Conservation (phyloP, 352 stramenopile genomes). For the Pythium folliculosum region DNA sequence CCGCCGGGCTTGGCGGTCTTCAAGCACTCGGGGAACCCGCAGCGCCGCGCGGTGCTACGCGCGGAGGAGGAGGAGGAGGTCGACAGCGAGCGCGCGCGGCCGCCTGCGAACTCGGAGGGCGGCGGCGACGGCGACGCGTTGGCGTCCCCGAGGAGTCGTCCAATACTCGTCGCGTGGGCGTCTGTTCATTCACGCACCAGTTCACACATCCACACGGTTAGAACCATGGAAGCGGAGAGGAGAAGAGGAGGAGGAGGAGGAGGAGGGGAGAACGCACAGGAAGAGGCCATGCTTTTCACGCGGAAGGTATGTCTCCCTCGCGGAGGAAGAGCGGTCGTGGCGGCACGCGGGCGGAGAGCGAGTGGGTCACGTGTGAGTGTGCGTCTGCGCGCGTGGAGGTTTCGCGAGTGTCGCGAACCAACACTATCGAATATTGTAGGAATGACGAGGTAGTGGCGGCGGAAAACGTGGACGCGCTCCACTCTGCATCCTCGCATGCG, state of each 20-base stretch:
- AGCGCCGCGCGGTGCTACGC: slow-evolving; percentile 27
- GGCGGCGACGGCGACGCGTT: no score
- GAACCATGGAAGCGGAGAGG: background rate
- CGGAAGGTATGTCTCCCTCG: background rate
- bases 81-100: background rate
- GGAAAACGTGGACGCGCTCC: background rate
- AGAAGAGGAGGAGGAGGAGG: background rate
- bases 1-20: slow-evolving; percentile 53
- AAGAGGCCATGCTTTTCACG: background rate
- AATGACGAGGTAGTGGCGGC: background rate
- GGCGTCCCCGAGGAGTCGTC: background rate
- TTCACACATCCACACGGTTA: background rate
- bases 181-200: slow-evolving; percentile 2
- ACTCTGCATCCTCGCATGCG: background rate
- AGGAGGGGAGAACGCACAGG: background rate
- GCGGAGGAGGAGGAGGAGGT: background rate
- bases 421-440: background rate
- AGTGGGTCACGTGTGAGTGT: background rate
- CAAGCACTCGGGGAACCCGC: slow-evolving; percentile 49
- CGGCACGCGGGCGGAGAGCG: no score
- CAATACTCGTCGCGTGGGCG: slow-evolving; percentile 11
- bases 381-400: background rate
- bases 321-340: background rate
- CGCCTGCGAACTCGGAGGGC: background rate
- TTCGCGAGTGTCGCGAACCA: background rate